Evolutionary conservation across 768 basidiomycete species (phyloP), one percentile per base, ranked within the genome.

Genomic region (Mycena chlorophos): DNA sequence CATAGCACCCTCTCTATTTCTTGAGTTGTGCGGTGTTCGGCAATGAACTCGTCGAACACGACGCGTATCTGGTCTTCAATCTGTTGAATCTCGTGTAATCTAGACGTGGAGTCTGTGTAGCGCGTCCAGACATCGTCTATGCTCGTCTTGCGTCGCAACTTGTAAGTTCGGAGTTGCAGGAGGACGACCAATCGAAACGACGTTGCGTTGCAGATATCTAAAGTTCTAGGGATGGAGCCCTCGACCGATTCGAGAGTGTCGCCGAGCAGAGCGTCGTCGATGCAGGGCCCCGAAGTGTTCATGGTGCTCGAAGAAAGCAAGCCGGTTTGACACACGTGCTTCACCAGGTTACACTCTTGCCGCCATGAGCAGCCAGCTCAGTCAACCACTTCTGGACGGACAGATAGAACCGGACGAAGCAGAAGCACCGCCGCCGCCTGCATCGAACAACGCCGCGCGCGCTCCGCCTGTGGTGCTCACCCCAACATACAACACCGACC

Each of bases 321-420:
- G n/a, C n/a, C n/a, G n/a, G n/a, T n/a, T n/a, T n/a, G n/a, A n/a
- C n/a, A n/a, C n/a, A n/a, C n/a, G n/a, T n/a, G n/a, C n/a, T n/a
- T n/a, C n/a, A n/a, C n/a, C n/a, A n/a, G 58, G 50, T 22, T 49
- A 22, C 37, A 2, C 1, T 37, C 55, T 25, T 37, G 25, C 38
- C 63, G 61, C 51, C 42, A 88, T 87, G 86, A 84, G 79, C 71
- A 75, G 55, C 74, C n/a, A 10, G n/a, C 50, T 73, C 78, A 26
- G 45, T 19, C 79, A 84, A 27, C 88, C 89, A 20, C 74, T 92
- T 48, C 76, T 92, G 43, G 79, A 87, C 55, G 74, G 78, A n/a
- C 90, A 89, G 29, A 96, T 96, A 53, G 94, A 95, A 69, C 85
- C 94, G 27, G 94, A 96, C 70, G 92, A 93, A 39, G 74, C 66